Evolutionary conservation across 495 filamentous ascomycete species (phyloP).

Genomic region (Astrothelium subdiscretum): DNA sequence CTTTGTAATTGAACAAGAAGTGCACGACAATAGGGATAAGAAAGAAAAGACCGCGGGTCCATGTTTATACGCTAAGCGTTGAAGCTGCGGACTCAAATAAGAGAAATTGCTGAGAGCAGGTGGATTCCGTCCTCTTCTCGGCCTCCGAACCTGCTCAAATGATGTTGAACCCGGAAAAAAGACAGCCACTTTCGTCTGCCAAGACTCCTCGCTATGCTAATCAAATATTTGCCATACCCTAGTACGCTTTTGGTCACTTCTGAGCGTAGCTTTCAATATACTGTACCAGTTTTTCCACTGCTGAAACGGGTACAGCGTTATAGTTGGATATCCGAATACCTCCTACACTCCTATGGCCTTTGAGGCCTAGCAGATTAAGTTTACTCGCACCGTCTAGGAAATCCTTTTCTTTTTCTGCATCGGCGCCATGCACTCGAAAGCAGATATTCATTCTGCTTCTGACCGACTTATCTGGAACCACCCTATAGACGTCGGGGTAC

Average conservation of each 20-base stretch:
- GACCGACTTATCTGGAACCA: slow-evolving; percentile 60
- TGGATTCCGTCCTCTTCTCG: too few relatives aligned
- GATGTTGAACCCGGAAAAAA: not conserved
- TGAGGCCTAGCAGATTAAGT: slow-evolving; percentile 55
- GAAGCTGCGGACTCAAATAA: not conserved
- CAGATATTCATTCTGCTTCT: slow-evolving; percentile 89
- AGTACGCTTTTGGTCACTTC: not conserved
- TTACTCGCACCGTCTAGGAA: slow-evolving; percentile 63
- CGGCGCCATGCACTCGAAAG: slow-evolving; percentile 58
- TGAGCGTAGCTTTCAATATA: slow-evolving; percentile 30
- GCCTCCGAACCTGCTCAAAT: too few relatives aligned
- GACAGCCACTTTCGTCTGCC: not conserved
- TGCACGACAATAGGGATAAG: too few relatives aligned
- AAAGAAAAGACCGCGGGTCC: not conserved
- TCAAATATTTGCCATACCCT: not conserved
- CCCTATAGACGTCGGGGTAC: slow-evolving; percentile 53
- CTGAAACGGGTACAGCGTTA: slow-evolving; percentile 29
- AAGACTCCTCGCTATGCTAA: not conserved
- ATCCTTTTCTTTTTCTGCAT: slow-evolving; percentile 56
- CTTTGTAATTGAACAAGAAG: too few relatives aligned
- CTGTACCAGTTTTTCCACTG: slow-evolving; percentile 25
- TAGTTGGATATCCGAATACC: slow-evolving; percentile 54
- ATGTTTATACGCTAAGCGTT: not conserved
- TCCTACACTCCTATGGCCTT: slow-evolving; percentile 72
- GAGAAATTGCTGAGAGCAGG: too few relatives aligned